These are phyloP conservation scores for Rhododendron vialii DNA, from an alignment of 148 eudicot species.

Conservation along the genomic window DNA sequence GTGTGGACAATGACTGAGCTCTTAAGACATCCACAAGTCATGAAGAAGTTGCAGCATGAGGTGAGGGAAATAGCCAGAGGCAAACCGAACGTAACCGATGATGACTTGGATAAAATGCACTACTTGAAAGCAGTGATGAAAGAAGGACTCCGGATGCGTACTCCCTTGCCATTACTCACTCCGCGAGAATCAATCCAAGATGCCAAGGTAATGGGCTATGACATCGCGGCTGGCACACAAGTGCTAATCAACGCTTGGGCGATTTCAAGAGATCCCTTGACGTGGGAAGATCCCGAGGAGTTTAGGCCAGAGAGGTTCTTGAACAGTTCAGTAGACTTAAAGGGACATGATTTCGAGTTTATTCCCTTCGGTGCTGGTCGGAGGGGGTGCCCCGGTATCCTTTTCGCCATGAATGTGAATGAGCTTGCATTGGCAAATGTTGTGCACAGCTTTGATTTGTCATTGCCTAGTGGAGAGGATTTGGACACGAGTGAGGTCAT, in stretches of 20 bases:
- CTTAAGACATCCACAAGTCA: slow-evolving; percentile 27
- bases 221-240: slow-evolving; percentile 19
- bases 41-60: slow-evolving; percentile 33
- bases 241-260: slow-evolving; percentile 36
- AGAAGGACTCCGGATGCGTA: slow-evolving; percentile 29
- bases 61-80: slow-evolving; percentile 25
- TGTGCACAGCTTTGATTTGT: not conserved
- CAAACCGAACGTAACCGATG: slow-evolving; percentile 11
- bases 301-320: slow-evolving; percentile 44
- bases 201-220: slow-evolving; percentile 28
- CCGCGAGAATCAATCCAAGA: slow-evolving; percentile 21
- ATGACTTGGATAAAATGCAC: slow-evolving; percentile 21
- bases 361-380: slow-evolving; percentile 29
- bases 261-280: slow-evolving; percentile 24
- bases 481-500: not conserved
- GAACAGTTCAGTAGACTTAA: slow-evolving; percentile 18
- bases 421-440: not conserved
- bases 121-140: slow-evolving; percentile 46
- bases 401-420: not conserved
- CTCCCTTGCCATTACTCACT: slow-evolving; percentile 23
- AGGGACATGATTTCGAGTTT: slow-evolving; percentile 28
- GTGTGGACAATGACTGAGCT: slow-evolving; percentile 55
- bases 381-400: not conserved
- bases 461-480: not conserved
- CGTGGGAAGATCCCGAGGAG: slow-evolving; percentile 31